Conservation (phyloP, 192 early-diverging fungal species). For the Chytriomyces sp. region DNA sequence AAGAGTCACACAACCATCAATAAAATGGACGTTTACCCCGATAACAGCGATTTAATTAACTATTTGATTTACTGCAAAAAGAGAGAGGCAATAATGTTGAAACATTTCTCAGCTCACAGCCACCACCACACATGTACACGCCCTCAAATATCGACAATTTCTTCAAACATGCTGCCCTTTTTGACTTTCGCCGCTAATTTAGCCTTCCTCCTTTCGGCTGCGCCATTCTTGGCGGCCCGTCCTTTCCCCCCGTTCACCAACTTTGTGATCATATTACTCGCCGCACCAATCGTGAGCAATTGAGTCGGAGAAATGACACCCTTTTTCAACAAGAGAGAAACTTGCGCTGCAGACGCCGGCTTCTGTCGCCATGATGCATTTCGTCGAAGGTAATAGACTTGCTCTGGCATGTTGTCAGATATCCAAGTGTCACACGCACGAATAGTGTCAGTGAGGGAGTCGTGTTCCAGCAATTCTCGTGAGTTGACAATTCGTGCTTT, state of each 20-base stretch:
- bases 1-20: no score
- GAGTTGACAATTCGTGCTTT: not conserved
- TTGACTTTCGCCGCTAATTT: not conserved
- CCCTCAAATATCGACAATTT: no score
- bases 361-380: slow-evolving; percentile 60
- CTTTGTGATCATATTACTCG: slow-evolving; percentile 70
- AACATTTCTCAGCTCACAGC: no score
- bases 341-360: slow-evolving; percentile 61
- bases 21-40: no score
- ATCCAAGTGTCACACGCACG: slow-evolving; percentile 71
- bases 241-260: slow-evolving; percentile 55
- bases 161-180: no score
- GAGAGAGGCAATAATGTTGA: no score
- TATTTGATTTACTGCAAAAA: no score
- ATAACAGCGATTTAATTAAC: no score
- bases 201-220: not conserved
- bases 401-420: slow-evolving; percentile 21
- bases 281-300: slow-evolving; percentile 66
- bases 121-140: no score
- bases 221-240: not conserved
- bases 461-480: slow-evolving; percentile 43
- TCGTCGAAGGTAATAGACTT: slow-evolving; percentile 42
- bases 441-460: slow-evolving; percentile 60
- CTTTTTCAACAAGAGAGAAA: slow-evolving; percentile 46
- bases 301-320: slow-evolving; percentile 14